Base-by-base conservation (phyloP, 176 grass and related monocot species). In the Juncus effusus region DNA sequence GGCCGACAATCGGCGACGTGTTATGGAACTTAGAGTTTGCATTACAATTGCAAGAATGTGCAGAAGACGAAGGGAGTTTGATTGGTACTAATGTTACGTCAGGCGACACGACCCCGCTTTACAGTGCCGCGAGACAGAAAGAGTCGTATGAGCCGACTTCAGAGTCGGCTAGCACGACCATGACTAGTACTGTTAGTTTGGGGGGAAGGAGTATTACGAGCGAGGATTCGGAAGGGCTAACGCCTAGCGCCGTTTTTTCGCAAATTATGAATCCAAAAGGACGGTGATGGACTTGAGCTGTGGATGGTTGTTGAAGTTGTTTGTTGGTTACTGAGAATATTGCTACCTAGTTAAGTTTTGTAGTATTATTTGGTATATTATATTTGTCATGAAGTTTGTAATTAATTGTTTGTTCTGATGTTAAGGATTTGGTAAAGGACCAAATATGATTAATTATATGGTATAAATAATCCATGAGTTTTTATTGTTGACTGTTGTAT, bases 1-100 rank as follows among this genome's bases (percentile, higher is more conserved):
- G 88, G 40, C 88, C 88, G 7, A 74, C 80, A 3, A 91, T 91
- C 41, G 80, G 77, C 2, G 88, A 91, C 47, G 88, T 91, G 40
- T 80, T 91, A 13, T 91, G 80, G 83, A 91, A 86, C 77, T 78
- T 91, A 38, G 80, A 84, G 53, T 84, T 91, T 35, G 88, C 88
- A 13, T 77, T 87, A 56, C 77, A 91, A 74, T 70, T 91, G 58
- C 88, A 91, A 65, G 88, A 83, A 63, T 69, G 69, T 36, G 60
- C 81, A 11, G 80, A 78, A 28, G 74, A 91, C 44, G 78, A n/a
- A 6, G 51, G 74, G 10, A 70, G 40, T 75, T 55, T 84, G 15
- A 74, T 72, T 0, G 81, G 56, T 1, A 67, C 65, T 10, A 47
- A 28, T 28, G 79, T 57, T 4, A 79, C 74, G 0, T 79, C 89